Percentiles rank a stretch among this genome's conserved stretches.
Conservation (phyloP, 768 basidiomycete species). For the Amanita exitialis region DNA sequence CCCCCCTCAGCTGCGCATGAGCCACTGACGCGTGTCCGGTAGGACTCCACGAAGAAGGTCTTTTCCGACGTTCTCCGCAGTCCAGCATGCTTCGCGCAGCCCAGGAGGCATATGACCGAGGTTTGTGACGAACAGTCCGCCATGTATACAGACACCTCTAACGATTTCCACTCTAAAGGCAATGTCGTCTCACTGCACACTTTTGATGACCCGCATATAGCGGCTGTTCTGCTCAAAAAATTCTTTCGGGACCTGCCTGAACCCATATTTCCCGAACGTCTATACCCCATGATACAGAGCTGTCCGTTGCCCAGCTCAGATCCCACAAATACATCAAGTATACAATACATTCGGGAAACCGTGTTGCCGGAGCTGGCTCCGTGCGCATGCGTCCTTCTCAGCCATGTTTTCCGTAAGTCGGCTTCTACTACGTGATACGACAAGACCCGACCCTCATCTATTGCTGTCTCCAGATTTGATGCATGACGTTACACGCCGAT, state of each 20-base stretch:
- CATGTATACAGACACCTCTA: neutral
- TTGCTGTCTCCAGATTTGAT: constrained; percentile 47
- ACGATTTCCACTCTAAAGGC: constrained; percentile 27
- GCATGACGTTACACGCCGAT: constrained; percentile 66
- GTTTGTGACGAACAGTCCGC: constrained; percentile 20
- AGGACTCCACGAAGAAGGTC: constrained; percentile 65
- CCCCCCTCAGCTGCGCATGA: constrained; percentile 9
- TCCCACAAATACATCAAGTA: constrained; percentile 43
- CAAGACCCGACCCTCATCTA: neutral
- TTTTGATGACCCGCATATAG: constrained; percentile 70
- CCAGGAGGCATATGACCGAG: constrained; percentile 79
- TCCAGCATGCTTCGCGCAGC: constrained; percentile 62
- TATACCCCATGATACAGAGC: constrained; percentile 54
- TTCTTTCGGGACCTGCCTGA: constrained; percentile 73
- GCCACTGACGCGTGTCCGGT: constrained; percentile 8
- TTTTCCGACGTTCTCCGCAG: constrained; percentile 77
- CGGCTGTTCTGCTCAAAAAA: constrained; percentile 81
- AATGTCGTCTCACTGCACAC: constrained; percentile 71
- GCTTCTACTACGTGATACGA: neutral
- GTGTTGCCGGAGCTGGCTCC: constrained; percentile 60
- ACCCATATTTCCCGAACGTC: constrained; percentile 63
- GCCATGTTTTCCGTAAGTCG: constrained; percentile 51
- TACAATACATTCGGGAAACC: constrained; percentile 59
- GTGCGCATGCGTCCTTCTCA: constrained; percentile 67
- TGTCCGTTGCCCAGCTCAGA: constrained; percentile 54